Evolutionary conservation across 352 stramenopile genomes (phyloP).

Genomic region (Phytophthora sp.): DNA sequence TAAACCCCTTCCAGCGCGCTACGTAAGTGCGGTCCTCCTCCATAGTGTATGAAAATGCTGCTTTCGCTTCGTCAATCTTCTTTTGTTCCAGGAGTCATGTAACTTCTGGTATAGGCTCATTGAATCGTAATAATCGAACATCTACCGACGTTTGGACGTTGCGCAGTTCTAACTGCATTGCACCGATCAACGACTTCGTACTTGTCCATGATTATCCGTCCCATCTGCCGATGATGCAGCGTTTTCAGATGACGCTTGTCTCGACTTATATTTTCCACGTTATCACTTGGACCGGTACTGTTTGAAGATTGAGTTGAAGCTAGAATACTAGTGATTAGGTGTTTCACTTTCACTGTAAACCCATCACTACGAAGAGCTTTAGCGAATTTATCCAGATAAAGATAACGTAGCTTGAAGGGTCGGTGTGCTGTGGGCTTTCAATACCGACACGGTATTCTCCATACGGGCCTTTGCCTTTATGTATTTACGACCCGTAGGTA

Average conservation of each 20-base stretch:
- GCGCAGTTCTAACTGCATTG: neutral
- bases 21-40: too few relatives aligned
- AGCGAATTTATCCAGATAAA: neutral
- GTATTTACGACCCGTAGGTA: neutral
- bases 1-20: too few relatives aligned
- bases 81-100: too few relatives aligned
- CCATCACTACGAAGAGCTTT: neutral
- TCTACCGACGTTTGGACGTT: neutral
- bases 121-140: neutral
- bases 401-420: neutral
- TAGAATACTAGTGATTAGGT: neutral
- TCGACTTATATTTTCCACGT: too few relatives aligned
- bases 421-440: neutral
- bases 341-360: neutral
- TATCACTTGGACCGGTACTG: too few relatives aligned
- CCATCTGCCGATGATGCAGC: too few relatives aligned
- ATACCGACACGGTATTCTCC: neutral
- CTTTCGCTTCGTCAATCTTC: conserved; percentile 1
- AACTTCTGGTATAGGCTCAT: neutral
- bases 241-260: neutral
- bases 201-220: neutral
- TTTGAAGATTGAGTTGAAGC: too few relatives aligned
- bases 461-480: neutral
- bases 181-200: neutral
- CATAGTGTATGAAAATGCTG: too few relatives aligned